phyloP scores from a whole-genome alignment of 306 rosid species.

The Lagenaria siceraria region DNA sequence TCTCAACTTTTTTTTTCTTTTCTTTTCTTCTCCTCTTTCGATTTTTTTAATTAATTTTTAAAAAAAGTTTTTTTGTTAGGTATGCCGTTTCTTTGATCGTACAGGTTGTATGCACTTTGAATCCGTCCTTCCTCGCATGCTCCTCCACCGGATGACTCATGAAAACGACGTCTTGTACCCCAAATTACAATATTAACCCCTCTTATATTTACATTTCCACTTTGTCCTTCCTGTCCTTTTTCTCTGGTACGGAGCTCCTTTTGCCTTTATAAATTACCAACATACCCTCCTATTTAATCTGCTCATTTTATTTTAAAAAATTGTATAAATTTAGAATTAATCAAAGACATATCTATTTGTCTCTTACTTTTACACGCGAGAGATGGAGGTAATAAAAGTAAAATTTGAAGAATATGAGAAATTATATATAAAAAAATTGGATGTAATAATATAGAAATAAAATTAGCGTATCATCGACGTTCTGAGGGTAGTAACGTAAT shows the following conservation, averaged over 20 bases:
- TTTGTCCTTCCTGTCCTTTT: slow-evolving; percentile 51
- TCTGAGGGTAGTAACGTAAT: slow-evolving; percentile 26
- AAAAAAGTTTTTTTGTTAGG: slow-evolving; percentile 1
- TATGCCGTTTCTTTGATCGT: slow-evolving; percentile 29
- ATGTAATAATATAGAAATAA: too few species aligned
- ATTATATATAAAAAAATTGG: too few species aligned
- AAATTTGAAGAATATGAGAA: too few species aligned
- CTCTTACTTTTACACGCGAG: too few species aligned
- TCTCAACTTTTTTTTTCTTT: neutral
- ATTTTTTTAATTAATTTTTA: neutral
- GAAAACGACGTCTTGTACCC: neutral
- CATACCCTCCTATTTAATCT: slow-evolving; percentile 1
- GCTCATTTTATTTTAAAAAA: neutral
- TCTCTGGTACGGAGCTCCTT: slow-evolving; percentile 31
- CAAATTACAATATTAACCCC: slow-evolving; percentile 24
- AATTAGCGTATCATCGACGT: neutral
- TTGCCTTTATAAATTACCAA: neutral
- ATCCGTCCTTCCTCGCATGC: slow-evolving; percentile 94
- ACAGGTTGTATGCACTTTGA: slow-evolving; percentile 54
- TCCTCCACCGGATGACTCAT: slow-evolving; percentile 64
- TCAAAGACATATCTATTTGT: too few species aligned
- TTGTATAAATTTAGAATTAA: too few species aligned
- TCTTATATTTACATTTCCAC: neutral
- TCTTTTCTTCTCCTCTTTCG: neutral
- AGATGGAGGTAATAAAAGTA: too few species aligned